Percentiles rank a stretch among this genome's conserved stretches.
Evolutionary conservation across 2,329 filamentous ascomycete species (phyloP).

Genomic region (Thyridium curvatum): DNA sequence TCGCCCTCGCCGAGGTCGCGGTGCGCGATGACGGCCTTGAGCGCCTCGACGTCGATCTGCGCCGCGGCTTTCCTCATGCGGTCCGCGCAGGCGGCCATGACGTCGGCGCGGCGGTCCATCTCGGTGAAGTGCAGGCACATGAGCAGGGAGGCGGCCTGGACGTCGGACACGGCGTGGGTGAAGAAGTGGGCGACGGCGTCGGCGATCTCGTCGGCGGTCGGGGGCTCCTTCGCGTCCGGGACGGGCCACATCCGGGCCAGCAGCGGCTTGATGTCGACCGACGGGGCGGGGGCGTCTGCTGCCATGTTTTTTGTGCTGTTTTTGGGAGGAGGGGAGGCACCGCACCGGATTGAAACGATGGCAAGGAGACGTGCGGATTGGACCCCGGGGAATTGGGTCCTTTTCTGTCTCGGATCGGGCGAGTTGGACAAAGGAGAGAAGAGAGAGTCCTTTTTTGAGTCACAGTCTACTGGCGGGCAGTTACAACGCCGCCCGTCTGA

Average conservation of each 20-base stretch:
- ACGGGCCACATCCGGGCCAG: constrained; percentile 67
- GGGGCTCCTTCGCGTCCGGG: constrained; percentile 31
- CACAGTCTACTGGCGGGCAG: too few relatives aligned
- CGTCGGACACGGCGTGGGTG: constrained; percentile 79
- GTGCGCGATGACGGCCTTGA: constrained; percentile 54
- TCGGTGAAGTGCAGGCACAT: constrained; percentile 90
- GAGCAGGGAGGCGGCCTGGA: constrained; percentile 79
- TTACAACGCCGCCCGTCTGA: too few relatives aligned
- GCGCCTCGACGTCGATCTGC: constrained; percentile 57
- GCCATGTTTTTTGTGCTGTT: constrained; percentile 2
- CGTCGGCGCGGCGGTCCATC: constrained; percentile 75
- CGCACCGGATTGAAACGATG: not conserved
- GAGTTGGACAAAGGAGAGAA: too few relatives aligned
- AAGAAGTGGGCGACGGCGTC: constrained; percentile 89
- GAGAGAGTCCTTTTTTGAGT: too few relatives aligned
- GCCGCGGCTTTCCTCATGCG: constrained; percentile 79
- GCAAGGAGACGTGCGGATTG: not conserved
- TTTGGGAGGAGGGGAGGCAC: not conserved
- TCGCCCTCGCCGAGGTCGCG: constrained; percentile 60
- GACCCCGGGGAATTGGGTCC: not conserved
- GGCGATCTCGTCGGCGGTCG: constrained; percentile 77
- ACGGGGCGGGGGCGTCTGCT: constrained; percentile 10
- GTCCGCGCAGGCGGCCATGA: constrained; percentile 77
- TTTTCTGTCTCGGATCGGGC: too few relatives aligned
- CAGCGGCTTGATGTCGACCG: constrained; percentile 61